Evolutionary conservation across 768 basidiomycete species (phyloP), one percentile per base, ranked within the genome.

Genomic region (Lentinus brumalis): DNA sequence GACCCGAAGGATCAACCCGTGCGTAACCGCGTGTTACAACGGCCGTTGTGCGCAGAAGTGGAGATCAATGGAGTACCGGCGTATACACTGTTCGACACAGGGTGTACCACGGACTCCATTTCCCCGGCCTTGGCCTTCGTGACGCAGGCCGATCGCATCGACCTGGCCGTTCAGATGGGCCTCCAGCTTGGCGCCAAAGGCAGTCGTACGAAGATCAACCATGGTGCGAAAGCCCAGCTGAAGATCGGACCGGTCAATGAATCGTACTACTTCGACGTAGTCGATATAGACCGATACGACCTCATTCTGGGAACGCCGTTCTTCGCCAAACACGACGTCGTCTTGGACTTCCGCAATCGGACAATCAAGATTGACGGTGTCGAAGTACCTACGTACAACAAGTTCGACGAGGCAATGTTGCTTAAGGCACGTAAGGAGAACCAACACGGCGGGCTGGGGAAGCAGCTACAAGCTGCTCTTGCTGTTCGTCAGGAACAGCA

Each of bases 131-230:
- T 74, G 18, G 65, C 67, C 0, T 46, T 49, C 9, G 61, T 69
- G 0, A 47, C 66, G 0, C 57, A 58, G 15, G 9, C 66, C 0
- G 32, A 56, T 8, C 47, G 58, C n/a, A 56, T 63, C 11, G 50
- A 50, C 10, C 54, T 73, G 16, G 52, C 65, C 5, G 46, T 62
- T 2, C 68, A 58, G 14, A 53, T 71, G 3, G 44, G 57, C 0
- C 59, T 79, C 1, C 74, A 77, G 41, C 53, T 79, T 11, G 75
- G 76, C 1, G 74, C 69, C 0, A 59, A 70, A 0, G 74, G 77
- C 0, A 76, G 74, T 45, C 61, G 67, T 2, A 69, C 75, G 0
- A 64, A 57, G 1, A 71, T 78, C 11, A 70, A 71, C 14, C 71
- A 70, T 57, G 74, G 76, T 0, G 49, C 68, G 0, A 52, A 65